Percentiles rank a stretch among this genome's conserved stretches.
These are phyloP conservation scores for Tuber microsphaerosporum DNA, from an alignment of 495 filamentous ascomycete species.

Conservation along the genomic window DNA sequence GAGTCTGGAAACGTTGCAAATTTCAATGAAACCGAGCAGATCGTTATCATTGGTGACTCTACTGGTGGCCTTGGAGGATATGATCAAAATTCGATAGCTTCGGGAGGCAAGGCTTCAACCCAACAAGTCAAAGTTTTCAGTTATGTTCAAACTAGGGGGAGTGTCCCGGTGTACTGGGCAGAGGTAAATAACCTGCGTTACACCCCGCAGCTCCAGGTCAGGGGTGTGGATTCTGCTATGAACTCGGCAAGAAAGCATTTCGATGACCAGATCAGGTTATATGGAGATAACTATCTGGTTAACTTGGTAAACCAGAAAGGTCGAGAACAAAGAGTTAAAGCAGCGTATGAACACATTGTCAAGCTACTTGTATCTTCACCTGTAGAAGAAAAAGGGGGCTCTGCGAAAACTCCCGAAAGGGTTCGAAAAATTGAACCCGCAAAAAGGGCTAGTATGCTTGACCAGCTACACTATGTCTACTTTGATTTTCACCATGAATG, in stretches of 20 bases:
- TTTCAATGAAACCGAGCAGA: constrained; percentile 96
- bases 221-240: constrained; percentile 72
- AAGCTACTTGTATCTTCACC: constrained; percentile 67
- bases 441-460: constrained; percentile 56
- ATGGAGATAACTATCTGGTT: constrained; percentile 94
- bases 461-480: constrained; percentile 89
- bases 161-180: constrained; percentile 91
- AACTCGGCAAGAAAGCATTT: constrained; percentile 82
- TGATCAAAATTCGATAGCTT: constrained; percentile 23
- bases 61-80: constrained; percentile 67
- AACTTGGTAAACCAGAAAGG: constrained; percentile 96
- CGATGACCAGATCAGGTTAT: constrained; percentile 80
- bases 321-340: constrained; percentile 78
- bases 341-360: constrained; percentile 86
- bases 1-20: constrained; percentile 90
- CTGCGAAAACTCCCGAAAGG: constrained; percentile 66
- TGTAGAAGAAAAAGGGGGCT: constrained; percentile 53
- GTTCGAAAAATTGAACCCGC: constrained; percentile 67
- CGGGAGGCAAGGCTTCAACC: constrained; percentile 13
- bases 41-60: constrained; percentile 76
- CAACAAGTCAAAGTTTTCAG: constrained; percentile 68
- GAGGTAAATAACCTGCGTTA: constrained; percentile 90
- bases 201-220: constrained; percentile 80
- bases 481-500: constrained; percentile 99
- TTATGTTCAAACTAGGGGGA: constrained; percentile 93